Base-by-base conservation (phyloP, 768 basidiomycete genomes). In the Asterophora parasitica region DNA sequence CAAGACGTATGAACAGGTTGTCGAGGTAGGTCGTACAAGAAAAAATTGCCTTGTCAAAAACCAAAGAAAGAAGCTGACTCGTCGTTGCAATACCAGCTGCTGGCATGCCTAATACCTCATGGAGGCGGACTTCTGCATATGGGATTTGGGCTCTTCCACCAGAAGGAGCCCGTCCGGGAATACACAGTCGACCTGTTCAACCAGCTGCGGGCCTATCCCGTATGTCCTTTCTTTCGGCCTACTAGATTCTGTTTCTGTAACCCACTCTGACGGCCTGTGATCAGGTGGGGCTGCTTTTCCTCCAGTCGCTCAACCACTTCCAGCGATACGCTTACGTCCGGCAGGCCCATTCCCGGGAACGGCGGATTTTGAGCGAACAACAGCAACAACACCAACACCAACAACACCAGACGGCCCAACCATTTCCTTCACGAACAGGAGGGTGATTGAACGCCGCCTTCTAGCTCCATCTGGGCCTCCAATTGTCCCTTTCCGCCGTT, bases 121-220 rank as follows among this genome's bases (percentile, higher is more conserved):
- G 73, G 74, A 4, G 90, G 91, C 30, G 95, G 96, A 1, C 73
- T 98, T 12, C 67, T 91, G 16, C 87, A 92, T 19, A 71, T 98
- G 31, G 85, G 85, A 28, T 93, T 96, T 62, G 87, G 90, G 8
- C 71, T 97, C 5, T 96, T 97, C 69, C 95, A 98, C 66, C 89
- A 90, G 46, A 76, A 79, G 41, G 81, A 91, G 54, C 58, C 70
- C 6, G 79, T 93, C 28, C 81, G 91, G 17, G 86, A 91, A 26
- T 73, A 79, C 12, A 88, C 91, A 0, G 79, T 97, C 27, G 88
- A 92, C 49, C 71, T 96, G 40, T 83, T 98, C 55, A 85, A 90
- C 60, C 81, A 83, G 51, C 61, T 98, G 31, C 81, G 91, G 39
- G 66, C 71, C 19, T 84, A 84, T 60, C 80, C 89, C 15, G 94